Evolutionary conservation across 73 alveolate species (phyloP).

Genomic region (Tetrahymena thermophila): DNA sequence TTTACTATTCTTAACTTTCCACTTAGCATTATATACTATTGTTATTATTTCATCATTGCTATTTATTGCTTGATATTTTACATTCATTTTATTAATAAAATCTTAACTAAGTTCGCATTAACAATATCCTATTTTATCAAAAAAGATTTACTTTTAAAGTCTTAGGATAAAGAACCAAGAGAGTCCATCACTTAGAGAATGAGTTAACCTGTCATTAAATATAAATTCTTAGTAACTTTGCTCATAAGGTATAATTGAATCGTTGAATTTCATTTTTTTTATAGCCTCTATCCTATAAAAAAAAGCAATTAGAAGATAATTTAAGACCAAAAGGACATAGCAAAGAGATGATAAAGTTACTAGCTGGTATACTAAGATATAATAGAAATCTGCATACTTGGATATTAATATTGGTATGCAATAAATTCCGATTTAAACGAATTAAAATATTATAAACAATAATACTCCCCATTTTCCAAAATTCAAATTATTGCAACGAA

Average conservation of each 20-base stretch:
- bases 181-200: not conserved
- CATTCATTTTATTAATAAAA: not conserved
- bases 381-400: not conserved
- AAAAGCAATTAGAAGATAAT: not conserved
- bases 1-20: not conserved
- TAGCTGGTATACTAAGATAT: not conserved
- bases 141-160: not conserved
- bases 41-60: not conserved
- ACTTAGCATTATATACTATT: not conserved
- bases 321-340: not conserved
- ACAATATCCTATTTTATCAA: not conserved
- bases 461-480: not conserved
- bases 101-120: not conserved
- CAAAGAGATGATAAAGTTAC: not conserved
- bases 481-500: not conserved
- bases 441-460: not conserved
- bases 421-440: not conserved
- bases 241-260: not conserved
- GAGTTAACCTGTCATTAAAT: not conserved
- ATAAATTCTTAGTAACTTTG: not conserved
- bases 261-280: not conserved
- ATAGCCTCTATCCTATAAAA: not conserved
- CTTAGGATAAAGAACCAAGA: not conserved
- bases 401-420: not conserved
- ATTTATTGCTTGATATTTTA: not conserved